Evolutionary conservation across 1,284 basidiomycete genomes (phyloP).

Genomic region (Sporisorium scitamineum): DNA sequence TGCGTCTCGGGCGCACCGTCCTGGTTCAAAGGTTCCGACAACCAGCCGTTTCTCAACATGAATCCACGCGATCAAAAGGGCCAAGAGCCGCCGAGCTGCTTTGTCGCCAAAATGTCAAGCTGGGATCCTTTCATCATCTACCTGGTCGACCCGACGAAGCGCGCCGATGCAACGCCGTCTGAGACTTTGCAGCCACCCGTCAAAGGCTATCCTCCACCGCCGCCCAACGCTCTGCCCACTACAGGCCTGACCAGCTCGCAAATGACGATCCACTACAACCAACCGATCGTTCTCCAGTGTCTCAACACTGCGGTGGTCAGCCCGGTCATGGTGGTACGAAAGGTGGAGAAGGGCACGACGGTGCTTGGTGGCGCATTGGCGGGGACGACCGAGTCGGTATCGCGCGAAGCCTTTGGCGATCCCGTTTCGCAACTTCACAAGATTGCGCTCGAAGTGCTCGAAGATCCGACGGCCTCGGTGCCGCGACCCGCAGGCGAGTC

Average conservation of each 20-base stretch:
- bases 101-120: conserved; percentile 71
- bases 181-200: conserved; percentile 73
- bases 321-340: conserved; percentile 90
- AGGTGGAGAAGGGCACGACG: conserved; percentile 89
- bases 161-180: conserved; percentile 79
- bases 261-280: conserved; percentile 85
- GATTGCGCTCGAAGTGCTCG: conserved; percentile 63
- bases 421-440: conserved; percentile 93
- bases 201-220: conserved; percentile 80
- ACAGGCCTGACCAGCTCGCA: conserved; percentile 85
- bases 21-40: conserved; percentile 65
- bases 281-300: conserved; percentile 93
- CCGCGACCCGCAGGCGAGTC: conserved; percentile 32
- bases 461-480: conserved; percentile 42
- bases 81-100: conserved; percentile 65
- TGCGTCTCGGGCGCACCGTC: conserved; percentile 85
- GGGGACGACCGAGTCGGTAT: conserved; percentile 77
- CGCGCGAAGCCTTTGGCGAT: conserved; percentile 87
- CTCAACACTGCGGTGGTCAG: conserved; percentile 91
- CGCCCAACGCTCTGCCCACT: conserved; percentile 86
- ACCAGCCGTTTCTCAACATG: conserved; percentile 60
- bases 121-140: conserved; percentile 93
- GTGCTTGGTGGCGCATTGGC: conserved; percentile 84
- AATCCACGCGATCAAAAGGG: conserved; percentile 45
- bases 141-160: conserved; percentile 78